Evolutionary conservation across 352 stramenopile genomes (phyloP).

Genomic region (Pythium scleroteichum): DNA sequence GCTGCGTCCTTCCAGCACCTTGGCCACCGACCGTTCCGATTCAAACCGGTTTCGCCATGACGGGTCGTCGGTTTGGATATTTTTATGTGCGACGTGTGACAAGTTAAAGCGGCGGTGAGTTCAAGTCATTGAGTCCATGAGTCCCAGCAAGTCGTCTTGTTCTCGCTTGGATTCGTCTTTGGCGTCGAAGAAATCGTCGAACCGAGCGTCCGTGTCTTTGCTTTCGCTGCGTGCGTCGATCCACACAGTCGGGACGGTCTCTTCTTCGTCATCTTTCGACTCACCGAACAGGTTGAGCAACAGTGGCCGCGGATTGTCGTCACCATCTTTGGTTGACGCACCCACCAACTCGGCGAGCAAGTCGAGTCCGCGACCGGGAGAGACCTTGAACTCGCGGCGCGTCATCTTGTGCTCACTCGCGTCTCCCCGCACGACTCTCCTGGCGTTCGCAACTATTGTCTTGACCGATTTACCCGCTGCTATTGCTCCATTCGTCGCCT

Average conservation of each 20-base stretch:
- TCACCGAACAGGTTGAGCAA: constrained; percentile 59
- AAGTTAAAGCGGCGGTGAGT: background rate
- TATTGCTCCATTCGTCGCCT: background rate
- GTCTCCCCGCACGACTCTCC: background rate
- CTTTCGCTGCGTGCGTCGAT: constrained; percentile 72
- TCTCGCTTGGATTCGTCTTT: constrained; percentile 7
- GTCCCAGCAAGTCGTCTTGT: constrained; percentile 68
- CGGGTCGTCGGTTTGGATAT: too few relatives aligned
- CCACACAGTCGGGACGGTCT: constrained; percentile 62
- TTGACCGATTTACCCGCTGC: background rate
- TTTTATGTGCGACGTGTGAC: background rate
- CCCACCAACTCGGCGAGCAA: constrained; percentile 81
- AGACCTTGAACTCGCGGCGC: constrained; percentile 67
- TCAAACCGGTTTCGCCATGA: background rate
- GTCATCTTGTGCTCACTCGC: constrained; percentile 25
- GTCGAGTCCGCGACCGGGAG: constrained; percentile 71
- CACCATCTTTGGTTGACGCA: constrained; percentile 34
- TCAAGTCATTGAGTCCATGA: constrained; percentile 75
- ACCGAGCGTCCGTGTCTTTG: constrained; percentile 46
- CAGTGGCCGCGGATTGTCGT: constrained; percentile 46
- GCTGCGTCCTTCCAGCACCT: too few relatives aligned
- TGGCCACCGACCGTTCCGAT: too few relatives aligned
- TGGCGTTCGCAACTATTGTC: background rate
- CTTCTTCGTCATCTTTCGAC: constrained; percentile 15
- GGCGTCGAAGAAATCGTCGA: constrained; percentile 43